A percentile compares a stretch with the other conserved stretches of the same genome.
These are phyloP conservation scores for Cephalotrichum gorgonifer DNA, from an alignment of 2,329 filamentous ascomycete genomes.

Conservation along the genomic window DNA sequence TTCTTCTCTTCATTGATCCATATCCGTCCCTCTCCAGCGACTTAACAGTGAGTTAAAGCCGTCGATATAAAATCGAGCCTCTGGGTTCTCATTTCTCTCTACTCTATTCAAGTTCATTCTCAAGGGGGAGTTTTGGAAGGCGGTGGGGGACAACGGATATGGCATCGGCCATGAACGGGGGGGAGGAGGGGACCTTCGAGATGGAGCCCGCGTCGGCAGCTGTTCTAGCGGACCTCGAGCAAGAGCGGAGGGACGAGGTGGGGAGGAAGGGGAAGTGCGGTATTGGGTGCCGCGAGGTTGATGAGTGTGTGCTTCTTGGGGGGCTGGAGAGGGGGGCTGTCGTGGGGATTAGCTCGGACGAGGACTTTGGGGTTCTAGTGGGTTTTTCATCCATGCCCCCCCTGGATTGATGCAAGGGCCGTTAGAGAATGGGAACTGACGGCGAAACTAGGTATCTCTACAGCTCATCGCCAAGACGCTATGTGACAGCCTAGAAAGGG, in stretches of 20 bases:
- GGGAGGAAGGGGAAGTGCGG: slow-evolving; percentile 18
- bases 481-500: slow-evolving; percentile 10
- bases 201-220: slow-evolving; percentile 31
- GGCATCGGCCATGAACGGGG: background rate
- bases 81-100: no score
- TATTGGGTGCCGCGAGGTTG: slow-evolving; percentile 38
- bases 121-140: no score
- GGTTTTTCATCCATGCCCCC: slow-evolving; percentile 12
- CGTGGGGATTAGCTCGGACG: slow-evolving; percentile 43
- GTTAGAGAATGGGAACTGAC: slow-evolving; percentile 4
- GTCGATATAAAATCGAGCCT: no score
- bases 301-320: slow-evolving; percentile 32
- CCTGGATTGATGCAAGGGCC: background rate
- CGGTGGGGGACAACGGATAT: no score
- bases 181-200: background rate
- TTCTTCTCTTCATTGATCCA: no score
- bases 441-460: slow-evolving; percentile 31
- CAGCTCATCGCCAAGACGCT: slow-evolving; percentile 35
- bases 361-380: slow-evolving; percentile 37
- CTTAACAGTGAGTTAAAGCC: no score
- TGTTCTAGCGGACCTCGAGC: slow-evolving; percentile 29
- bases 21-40: no score
- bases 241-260: slow-evolving; percentile 23
- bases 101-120: no score
- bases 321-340: slow-evolving; percentile 41